Conservation (phyloP, 208 protist genomes). For the Polymyxa betae region DNA sequence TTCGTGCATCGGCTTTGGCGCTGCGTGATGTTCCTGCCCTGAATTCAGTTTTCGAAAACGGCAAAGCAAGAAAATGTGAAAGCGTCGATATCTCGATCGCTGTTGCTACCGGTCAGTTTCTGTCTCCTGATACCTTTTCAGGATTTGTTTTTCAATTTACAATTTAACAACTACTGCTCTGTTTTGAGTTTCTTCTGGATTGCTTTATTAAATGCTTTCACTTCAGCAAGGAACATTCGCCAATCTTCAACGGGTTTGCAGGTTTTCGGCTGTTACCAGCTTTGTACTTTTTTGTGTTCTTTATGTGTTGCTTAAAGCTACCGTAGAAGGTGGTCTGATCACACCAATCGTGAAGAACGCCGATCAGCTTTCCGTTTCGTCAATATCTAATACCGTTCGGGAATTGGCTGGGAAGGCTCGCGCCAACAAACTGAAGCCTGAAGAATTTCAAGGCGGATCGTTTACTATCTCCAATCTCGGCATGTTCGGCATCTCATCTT, state of each 20-base stretch:
- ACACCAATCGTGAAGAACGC: conserved; percentile 34
- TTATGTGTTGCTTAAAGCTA: too few relatives aligned
- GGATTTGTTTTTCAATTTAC: too few relatives aligned
- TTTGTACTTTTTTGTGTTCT: too few relatives aligned
- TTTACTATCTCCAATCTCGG: conserved; percentile 46
- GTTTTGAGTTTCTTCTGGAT: too few relatives aligned
- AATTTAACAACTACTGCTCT: too few relatives aligned
- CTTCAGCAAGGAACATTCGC: too few relatives aligned
- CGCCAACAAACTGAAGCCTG: neutral
- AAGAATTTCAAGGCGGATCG: conserved; percentile 44
- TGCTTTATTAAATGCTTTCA: too few relatives aligned
- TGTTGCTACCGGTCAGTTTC: conserved; percentile 43
- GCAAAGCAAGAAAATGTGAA: neutral
- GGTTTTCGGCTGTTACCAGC: too few relatives aligned
- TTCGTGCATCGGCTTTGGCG: neutral
- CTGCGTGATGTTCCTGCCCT: conserved; percentile 42
- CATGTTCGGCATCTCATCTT: conserved; percentile 26
- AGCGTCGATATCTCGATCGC: conserved; percentile 41
- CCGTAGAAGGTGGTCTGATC: conserved; percentile 13
- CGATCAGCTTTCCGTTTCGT: neutral
- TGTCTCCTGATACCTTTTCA: too few relatives aligned
- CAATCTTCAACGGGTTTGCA: too few relatives aligned
- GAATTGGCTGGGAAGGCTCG: conserved; percentile 1
- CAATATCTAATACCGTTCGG: conserved; percentile 10
- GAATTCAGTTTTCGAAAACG: conserved; percentile 21